Evolutionary conservation across 2,329 filamentous ascomycete species (phyloP), one percentile per base, ranked within the genome.

Genomic region (Verticillium albo-atrum): DNA sequence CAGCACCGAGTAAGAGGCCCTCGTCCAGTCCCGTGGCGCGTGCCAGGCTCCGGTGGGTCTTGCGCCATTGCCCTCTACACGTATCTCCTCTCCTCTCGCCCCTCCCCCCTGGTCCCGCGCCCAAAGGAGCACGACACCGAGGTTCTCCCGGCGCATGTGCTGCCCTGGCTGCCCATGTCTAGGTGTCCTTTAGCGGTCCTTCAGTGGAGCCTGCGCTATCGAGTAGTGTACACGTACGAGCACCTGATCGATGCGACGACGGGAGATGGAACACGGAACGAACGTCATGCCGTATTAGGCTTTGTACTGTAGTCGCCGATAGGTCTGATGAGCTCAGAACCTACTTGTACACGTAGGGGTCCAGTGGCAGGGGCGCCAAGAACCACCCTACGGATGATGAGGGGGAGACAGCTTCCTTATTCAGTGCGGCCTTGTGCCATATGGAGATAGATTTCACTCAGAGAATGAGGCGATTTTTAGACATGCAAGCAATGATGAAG

Each of bases 101-200:
- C n/a, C 20, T 12, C 12, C 25, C 58, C 61, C 62, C 59, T 61
- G 55, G 63, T 63, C 61, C 59, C 62, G 61, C 55, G 54, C 53
- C 54, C 58, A 55, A 58, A 61, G 54, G 32, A 55, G 58, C 57
- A 20, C 63, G 55, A 20, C 28, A 57, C 63, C 68, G 56, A 57
- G 56, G 56, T 52, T 57, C 56, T 32, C 34, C 56, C 56, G 54
- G 37, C 54, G 26, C 54, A 42, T 56, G 20, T 4, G 17, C 35
- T 17, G 35, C 6, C 12, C 10, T n/a, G n/a, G n/a, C n/a, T n/a
- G n/a, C n/a, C n/a, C n/a, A n/a, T n/a, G 7, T 47, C 42, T 20
- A 47, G 42, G 42, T 47, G 42, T 47, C 42, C 42, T 47, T 47
- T 23, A 47, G 42, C 42, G 42, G n/a, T 23, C 10, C 42, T 47